These are phyloP conservation scores for Serendipita sp. DNA, from an alignment of 768 basidiomycete genomes.

Conservation along the genomic window DNA sequence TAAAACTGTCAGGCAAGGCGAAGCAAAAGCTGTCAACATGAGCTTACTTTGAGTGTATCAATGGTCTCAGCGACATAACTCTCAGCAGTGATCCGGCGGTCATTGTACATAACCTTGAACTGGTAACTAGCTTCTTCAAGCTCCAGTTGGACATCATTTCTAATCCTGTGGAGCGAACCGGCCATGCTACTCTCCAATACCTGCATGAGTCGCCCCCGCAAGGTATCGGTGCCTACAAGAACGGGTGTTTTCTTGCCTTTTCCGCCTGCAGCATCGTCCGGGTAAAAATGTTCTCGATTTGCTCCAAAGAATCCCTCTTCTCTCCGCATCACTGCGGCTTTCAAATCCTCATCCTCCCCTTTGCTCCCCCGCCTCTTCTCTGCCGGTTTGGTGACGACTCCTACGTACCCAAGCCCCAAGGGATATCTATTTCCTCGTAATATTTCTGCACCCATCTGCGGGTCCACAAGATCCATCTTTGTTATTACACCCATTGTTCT, in stretches of 20 bases:
- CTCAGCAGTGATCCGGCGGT: slow-evolving; percentile 83
- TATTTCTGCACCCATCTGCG: slow-evolving; percentile 67
- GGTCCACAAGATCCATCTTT: slow-evolving; percentile 93
- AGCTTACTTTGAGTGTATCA: slow-evolving; percentile 58
- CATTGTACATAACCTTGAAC: slow-evolving; percentile 98
- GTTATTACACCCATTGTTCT: slow-evolving; percentile 96
- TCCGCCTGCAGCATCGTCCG: neutral
- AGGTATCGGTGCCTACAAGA: slow-evolving; percentile 83
- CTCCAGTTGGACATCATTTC: slow-evolving; percentile 93
- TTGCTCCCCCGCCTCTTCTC: slow-evolving; percentile 30
- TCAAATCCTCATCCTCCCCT: slow-evolving; percentile 14
- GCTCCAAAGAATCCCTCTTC: slow-evolving; percentile 54
- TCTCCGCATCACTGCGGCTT: slow-evolving; percentile 31
- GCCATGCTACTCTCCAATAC: slow-evolving; percentile 97
- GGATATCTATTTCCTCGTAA: slow-evolving; percentile 85
- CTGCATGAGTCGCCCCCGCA: slow-evolving; percentile 84
- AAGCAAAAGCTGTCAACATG: neutral
- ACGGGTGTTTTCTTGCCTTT: slow-evolving; percentile 32
- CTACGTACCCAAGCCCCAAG: slow-evolving; percentile 93
- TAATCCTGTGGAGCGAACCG: slow-evolving; percentile 84
- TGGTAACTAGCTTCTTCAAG: slow-evolving; percentile 95
- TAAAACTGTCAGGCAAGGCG: slow-evolving; percentile 5
- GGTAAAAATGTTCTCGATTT: slow-evolving; percentile 40
- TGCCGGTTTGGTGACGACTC: slow-evolving; percentile 76
- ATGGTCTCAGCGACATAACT: slow-evolving; percentile 97